These are phyloP conservation scores for Saturnispora mendoncae DNA, from an alignment of 805 yeast genomes.

Conservation along the genomic window DNA sequence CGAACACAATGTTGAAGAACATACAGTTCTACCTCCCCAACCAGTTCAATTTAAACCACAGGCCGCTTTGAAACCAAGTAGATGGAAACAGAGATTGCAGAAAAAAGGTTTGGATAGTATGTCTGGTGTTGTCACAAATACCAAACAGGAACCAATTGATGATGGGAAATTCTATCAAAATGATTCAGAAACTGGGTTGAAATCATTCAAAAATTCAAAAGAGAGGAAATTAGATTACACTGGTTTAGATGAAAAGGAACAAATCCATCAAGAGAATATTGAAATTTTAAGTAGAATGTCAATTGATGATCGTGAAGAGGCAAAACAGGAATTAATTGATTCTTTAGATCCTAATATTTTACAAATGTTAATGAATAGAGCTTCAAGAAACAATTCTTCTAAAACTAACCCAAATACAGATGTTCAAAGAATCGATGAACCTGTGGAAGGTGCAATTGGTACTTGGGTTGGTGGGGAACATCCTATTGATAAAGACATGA, in stretches of 20 bases:
- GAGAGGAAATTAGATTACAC: conserved; percentile 16
- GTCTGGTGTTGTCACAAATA: conserved; percentile 17
- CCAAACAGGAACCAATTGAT: background rate
- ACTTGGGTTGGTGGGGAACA: conserved; percentile 29
- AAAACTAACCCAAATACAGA: conserved; percentile 17
- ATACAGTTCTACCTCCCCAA: conserved; percentile 23
- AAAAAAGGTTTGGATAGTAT: conserved; percentile 27
- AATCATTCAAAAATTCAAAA: conserved; percentile 13
- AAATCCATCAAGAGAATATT: conserved; percentile 70
- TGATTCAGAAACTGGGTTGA: conserved; percentile 10
- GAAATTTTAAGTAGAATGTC: conserved; percentile 54
- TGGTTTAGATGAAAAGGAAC: conserved; percentile 52
- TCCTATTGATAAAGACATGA: conserved; percentile 20
- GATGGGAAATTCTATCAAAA: conserved; percentile 6
- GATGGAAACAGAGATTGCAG: conserved; percentile 40
- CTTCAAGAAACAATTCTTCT: conserved; percentile 36
- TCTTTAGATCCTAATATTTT: conserved; percentile 62
- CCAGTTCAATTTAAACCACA: conserved; percentile 7
- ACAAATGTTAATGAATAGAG: conserved; percentile 47
- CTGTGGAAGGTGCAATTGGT: conserved; percentile 28
- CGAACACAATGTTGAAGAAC: conserved; percentile 42
- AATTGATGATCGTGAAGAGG: conserved; percentile 52
- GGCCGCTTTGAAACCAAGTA: conserved; percentile 29
- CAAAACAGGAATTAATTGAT: conserved; percentile 57
- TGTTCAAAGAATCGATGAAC: conserved; percentile 9